Conservation (phyloP, 1,284 basidiomycete species). For the Paramarasmius palmivorus region DNA sequence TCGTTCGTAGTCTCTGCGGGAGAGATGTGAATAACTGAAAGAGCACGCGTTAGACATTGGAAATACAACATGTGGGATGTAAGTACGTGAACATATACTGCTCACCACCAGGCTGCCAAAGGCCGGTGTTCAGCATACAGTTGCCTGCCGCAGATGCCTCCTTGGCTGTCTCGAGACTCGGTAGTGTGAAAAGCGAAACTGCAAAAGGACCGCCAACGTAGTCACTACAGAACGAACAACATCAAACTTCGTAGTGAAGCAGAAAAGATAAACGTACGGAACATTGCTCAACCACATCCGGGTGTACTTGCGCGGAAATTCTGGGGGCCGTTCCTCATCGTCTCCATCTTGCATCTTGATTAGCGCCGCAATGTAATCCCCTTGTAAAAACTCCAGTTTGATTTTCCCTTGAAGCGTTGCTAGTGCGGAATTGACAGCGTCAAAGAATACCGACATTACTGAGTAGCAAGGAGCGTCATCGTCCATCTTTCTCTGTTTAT, state of each 20-base stretch:
- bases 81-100: slow-evolving; percentile 29
- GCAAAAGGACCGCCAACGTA: slow-evolving; percentile 35
- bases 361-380: slow-evolving; percentile 27
- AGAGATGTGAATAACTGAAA: slow-evolving; percentile 32
- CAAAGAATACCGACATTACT: slow-evolving; percentile 25
- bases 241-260: neutral
- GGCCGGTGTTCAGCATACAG: slow-evolving; percentile 28
- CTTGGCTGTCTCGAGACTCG: slow-evolving; percentile 23
- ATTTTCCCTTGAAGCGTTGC: slow-evolving; percentile 21
- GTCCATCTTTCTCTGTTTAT: neutral
- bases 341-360: slow-evolving; percentile 25
- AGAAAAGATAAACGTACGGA: slow-evolving; percentile 18
- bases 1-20: slow-evolving; percentile 25
- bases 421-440: slow-evolving; percentile 18
- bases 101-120: slow-evolving; percentile 30
- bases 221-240: slow-evolving; percentile 21
- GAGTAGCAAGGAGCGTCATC: slow-evolving; percentile 23
- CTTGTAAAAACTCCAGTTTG: slow-evolving; percentile 20
- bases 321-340: slow-evolving; percentile 20
- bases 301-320: slow-evolving; percentile 28
- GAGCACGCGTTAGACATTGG: neutral
- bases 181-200: slow-evolving; percentile 27
- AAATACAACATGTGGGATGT: too few species aligned
- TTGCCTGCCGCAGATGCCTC: slow-evolving; percentile 29
- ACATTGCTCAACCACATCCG: slow-evolving; percentile 32